phyloP scores from a whole-genome alignment of 768 basidiomycete species.

The Auricularia cornea region DNA sequence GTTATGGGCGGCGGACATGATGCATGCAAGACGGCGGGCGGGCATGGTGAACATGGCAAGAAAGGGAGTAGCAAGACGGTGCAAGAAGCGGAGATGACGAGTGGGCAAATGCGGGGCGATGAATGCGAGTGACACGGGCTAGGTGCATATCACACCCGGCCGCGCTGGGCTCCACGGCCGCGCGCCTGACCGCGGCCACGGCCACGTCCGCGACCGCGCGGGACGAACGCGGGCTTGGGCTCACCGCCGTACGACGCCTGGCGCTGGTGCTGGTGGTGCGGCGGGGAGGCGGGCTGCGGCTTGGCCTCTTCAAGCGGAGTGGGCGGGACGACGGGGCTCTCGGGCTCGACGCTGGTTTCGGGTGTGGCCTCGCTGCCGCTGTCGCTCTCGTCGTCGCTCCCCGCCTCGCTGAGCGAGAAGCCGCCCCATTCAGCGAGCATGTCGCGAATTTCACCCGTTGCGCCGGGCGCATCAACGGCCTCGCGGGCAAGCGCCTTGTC shows the following conservation, averaged over 20 bases:
- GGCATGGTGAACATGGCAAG: too few relatives aligned
- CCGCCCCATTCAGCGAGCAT: slow-evolving; percentile 44
- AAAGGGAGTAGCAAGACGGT: too few relatives aligned
- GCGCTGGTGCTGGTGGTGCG: slow-evolving; percentile 1
- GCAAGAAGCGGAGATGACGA: too few relatives aligned
- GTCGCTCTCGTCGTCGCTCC: neutral
- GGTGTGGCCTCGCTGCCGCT: neutral
- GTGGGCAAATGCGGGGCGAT: too few relatives aligned
- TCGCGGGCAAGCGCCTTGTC: slow-evolving; percentile 36
- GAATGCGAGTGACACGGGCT: too few relatives aligned
- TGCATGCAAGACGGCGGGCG: too few relatives aligned
- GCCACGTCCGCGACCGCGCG: slow-evolving; percentile 21
- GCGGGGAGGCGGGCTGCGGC: neutral
- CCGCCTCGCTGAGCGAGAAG: slow-evolving; percentile 27
- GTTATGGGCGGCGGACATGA: too few relatives aligned
- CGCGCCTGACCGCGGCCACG: slow-evolving; percentile 23
- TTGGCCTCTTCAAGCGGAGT: neutral
- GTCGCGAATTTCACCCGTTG: slow-evolving; percentile 36
- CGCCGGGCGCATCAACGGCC: neutral
- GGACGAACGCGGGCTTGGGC: neutral
- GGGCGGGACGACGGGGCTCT: neutral
- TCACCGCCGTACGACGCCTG: slow-evolving; percentile 3
- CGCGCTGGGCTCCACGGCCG: neutral
- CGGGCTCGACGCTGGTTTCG: slow-evolving; percentile 4
- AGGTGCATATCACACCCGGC: too few relatives aligned